Conservation (phyloP, 768 basidiomycete genomes). For the Mrakia blollopis region DNA sequence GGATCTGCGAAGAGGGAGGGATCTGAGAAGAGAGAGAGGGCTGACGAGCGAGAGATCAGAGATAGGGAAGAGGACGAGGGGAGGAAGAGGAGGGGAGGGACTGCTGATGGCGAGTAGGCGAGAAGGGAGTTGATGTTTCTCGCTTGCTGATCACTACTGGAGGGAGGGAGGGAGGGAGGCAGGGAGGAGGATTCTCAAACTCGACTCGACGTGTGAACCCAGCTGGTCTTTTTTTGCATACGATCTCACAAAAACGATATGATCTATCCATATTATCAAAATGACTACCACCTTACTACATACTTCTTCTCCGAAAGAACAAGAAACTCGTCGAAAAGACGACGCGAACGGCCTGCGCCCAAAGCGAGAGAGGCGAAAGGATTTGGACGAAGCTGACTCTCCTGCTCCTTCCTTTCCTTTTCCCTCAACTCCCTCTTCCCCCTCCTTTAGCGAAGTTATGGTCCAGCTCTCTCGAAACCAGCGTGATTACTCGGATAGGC, state of each 20-base stretch:
- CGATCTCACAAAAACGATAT: too few species aligned
- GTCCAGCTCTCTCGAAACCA: slow-evolving; percentile 10
- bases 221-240: too few species aligned
- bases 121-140: background rate
- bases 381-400: background rate
- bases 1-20: background rate
- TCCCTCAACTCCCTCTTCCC: background rate
- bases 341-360: background rate
- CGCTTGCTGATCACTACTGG: background rate
- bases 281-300: too few species aligned
- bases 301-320: too few species aligned
- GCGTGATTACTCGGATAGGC: slow-evolving; percentile 21
- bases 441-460: background rate
- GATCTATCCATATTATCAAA: too few species aligned
- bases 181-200: too few species aligned
- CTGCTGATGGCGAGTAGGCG: background rate
- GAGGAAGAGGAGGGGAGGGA: slow-evolving; percentile 13
- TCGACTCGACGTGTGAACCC: too few species aligned
- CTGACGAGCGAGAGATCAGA: background rate
- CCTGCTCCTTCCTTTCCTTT: background rate
- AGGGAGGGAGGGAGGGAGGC: too few species aligned
- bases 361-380: background rate
- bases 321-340: too few species aligned
- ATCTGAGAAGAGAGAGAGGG: background rate
- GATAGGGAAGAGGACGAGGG: slow-evolving; percentile 19